Evolutionary conservation across 345 rosid species (phyloP).

Genomic region (Eucalyptus rudis): DNA sequence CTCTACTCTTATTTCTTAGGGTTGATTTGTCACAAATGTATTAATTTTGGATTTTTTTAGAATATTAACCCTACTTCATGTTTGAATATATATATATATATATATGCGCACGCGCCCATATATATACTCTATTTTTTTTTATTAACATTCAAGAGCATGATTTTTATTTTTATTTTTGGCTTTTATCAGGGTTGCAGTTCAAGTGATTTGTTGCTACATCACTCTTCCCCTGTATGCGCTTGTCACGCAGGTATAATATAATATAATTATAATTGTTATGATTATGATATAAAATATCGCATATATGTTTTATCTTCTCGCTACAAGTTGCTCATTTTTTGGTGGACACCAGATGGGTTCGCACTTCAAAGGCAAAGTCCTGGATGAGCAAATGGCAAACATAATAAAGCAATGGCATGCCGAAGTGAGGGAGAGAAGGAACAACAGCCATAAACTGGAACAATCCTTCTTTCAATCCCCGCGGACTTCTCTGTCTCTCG

Average conservation of each 20-base stretch:
- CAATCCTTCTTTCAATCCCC: neutral
- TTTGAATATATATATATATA: neutral
- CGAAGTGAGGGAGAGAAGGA: constrained; percentile 11
- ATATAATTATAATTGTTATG: neutral
- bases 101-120: neutral
- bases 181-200: constrained; percentile 44
- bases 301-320: neutral
- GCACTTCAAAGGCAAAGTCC: constrained; percentile 9
- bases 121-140: too few species aligned
- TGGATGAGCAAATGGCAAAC: constrained; percentile 12
- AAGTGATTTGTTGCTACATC: constrained; percentile 54
- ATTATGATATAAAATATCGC: neutral
- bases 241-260: constrained; percentile 42
- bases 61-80: neutral
- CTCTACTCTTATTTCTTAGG: neutral
- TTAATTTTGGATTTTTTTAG: too few species aligned
- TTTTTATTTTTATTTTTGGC: neutral
- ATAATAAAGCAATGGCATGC: constrained; percentile 15
- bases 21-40: accelerated
- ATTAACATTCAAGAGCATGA: neutral
- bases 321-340: too few species aligned
- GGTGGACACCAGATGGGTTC: constrained; percentile 20
- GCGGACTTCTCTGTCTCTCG: neutral
- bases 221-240: constrained; percentile 81
- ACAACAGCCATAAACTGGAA: neutral